Base-by-base conservation (phyloP, 2,329 filamentous ascomycete genomes). In the Fusarium sp. region DNA sequence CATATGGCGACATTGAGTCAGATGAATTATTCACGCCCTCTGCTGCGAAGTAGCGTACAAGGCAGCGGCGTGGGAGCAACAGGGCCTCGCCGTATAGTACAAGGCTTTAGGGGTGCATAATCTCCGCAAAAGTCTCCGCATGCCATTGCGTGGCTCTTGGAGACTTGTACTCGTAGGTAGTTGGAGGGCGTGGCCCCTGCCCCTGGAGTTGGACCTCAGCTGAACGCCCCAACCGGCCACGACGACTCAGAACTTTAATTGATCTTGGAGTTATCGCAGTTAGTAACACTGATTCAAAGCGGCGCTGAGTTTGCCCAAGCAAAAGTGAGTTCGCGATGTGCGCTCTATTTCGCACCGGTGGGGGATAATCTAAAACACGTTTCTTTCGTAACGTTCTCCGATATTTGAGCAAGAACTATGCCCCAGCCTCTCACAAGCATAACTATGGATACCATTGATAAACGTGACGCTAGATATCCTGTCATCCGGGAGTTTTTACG, bases 331-430 rank as follows among this genome's bases (percentile, higher is more conserved):
- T 17, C 2, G 37, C 4, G 8, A n/a, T 20, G 10, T 4, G n/a
- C 2, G 22, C 6, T 43, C 10, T 2, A 22, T 22, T 20, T 43
- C 6, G 1, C 15, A 43, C 10, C 10, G 4, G n/a, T 4, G 2
- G 1, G 1, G 7, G 15, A 9, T 0, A 17, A 15, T 2, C n/a
- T 11, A 22, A 43, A n/a, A 40, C n/a, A 2, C 8, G 9, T 10
- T 37, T 3, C 5, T 15, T 37, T 6, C 2, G 14, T 15, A 35
- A 15, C 6, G 15, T 35, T 12, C 4, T 11, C 9, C 10, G 6
- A 6, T 12, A 1, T 33, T 33, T 12, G 32, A 33, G 4, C 4
- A 11, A 33, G 12, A 12, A 33, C 32, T 14, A 6, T 33, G 32
- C 32, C 4, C 25, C 4, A 27, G 25, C 25, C 11, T 33, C 32